Base-by-base conservation (phyloP, 78 protist species). In the Dictyostelium capitatum region DNA sequence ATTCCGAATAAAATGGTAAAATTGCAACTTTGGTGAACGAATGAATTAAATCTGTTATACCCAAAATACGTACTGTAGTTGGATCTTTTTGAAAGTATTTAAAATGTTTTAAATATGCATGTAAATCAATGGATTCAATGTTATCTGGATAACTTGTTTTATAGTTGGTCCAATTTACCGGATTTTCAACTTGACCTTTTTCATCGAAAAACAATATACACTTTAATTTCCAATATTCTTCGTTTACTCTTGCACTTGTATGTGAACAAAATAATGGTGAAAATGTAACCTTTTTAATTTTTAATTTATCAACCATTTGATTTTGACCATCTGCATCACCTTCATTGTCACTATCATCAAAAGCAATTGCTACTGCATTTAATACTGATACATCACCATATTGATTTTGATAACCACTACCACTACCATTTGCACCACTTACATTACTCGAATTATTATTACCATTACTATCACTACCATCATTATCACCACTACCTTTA, bases 171-270 rank as follows among this genome's bases (percentile, higher is more conserved):
- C 93, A 87, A 20, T 64, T 19, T 2, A 6, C 2, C 0, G 84
- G 62, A n/a, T 87, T 73, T 56, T 87, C 93, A 19, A 37, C 23
- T 8, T 77, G 48, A 51, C 72, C 93, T 28, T 78, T 17, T 20
- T 57, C 41, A 47, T 74, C 84, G 6, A 62, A 87, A 64, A 50
- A 87, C 10, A 87, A n/a, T 15, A 77, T 10, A 28, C 83, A 17
- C 17, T 77, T 54, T 28, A 87, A 32, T 57, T 6, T 46, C 93
- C 93, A 87, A 77, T 64, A 77, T 4, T 87, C 79, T 47, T 77
- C 4, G 11, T 30, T 65, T 9, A 11, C 2, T 43, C n/a, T 46
- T 0, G 93, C 93, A 32, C 25, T 23, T 12, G 70, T 6, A 80
- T 87, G 93, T 8, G 79, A 47, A 32, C 83, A 74, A 11, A 30